These are phyloP conservation scores for Globomyces pollinis-pini DNA, from an alignment of 192 early-diverging fungal species.

Conservation along the genomic window DNA sequence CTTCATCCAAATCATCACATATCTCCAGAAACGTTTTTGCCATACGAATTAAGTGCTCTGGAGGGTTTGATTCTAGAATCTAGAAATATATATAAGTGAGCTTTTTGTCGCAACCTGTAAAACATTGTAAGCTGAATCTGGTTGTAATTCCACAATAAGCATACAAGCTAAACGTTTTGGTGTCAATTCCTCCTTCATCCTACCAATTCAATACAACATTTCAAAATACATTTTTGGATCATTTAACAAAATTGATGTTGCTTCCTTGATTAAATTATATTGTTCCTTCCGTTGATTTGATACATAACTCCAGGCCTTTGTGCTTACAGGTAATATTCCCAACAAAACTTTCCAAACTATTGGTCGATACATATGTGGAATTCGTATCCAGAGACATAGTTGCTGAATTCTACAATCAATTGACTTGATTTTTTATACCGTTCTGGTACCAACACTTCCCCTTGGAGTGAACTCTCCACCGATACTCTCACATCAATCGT, in stretches of 20 bases:
- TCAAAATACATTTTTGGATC: neutral
- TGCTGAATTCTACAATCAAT: neutral
- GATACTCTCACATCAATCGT: conserved; percentile 8
- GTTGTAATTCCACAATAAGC: conserved; percentile 19
- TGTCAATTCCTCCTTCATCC: conserved; percentile 7
- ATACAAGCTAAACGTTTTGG: conserved; percentile 15
- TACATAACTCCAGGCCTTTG: neutral
- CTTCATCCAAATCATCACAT: conserved; percentile 27
- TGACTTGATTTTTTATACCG: no score
- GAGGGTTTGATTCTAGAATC: neutral
- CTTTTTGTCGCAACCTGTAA: neutral
- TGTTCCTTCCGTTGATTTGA: neutral
- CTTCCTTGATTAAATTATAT: conserved; percentile 9
- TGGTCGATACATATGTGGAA: conserved; percentile 18
- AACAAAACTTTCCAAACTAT: conserved; percentile 23
- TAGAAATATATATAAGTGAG: neutral
- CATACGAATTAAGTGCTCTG: conserved; percentile 20
- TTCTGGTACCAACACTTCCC: conserved; percentile 13
- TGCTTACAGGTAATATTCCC: conserved; percentile 6
- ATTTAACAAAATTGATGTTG: neutral
- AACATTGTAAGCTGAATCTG: neutral
- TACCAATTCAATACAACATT: no score
- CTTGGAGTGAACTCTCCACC: conserved; percentile 12
- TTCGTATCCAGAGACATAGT: conserved; percentile 21
- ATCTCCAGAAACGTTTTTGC: conserved; percentile 31